phyloP scores from a whole-genome alignment of 2,329 filamentous ascomycete species.

The Alternaria postmessia region DNA sequence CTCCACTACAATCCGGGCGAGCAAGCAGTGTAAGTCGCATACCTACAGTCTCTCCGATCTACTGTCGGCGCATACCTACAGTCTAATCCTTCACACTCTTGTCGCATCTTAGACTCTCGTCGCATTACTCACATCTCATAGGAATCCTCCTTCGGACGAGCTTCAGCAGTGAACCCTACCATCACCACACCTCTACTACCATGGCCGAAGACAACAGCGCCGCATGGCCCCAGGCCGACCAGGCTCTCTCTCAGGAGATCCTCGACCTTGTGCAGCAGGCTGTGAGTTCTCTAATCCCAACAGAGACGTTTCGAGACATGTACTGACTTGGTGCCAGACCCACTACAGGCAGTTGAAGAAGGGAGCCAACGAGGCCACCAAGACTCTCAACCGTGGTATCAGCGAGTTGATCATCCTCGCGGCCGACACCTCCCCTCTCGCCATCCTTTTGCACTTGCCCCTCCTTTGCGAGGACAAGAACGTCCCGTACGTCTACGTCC shows the following conservation, averaged over 20 bases:
- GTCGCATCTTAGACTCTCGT: too few species aligned
- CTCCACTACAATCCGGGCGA: slow-evolving; percentile 33
- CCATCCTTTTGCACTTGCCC: slow-evolving; percentile 73
- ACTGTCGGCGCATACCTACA: neutral
- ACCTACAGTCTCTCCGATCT: neutral
- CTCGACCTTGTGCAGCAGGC: slow-evolving; percentile 51
- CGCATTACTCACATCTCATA: slow-evolving; percentile 3
- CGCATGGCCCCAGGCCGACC: slow-evolving; percentile 53
- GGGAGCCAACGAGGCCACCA: slow-evolving; percentile 72
- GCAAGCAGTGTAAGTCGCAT: slow-evolving; percentile 43
- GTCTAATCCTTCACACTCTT: neutral
- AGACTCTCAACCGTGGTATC: slow-evolving; percentile 90
- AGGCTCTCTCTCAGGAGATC: slow-evolving; percentile 58
- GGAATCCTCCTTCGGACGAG: slow-evolving; percentile 46
- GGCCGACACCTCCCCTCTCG: slow-evolving; percentile 85
- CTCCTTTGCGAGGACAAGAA: slow-evolving; percentile 88
- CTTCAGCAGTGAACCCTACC: slow-evolving; percentile 45
- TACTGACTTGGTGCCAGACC: neutral
- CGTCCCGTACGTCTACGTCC: slow-evolving; percentile 65
- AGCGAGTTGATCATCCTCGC: slow-evolving; percentile 83
- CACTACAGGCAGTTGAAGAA: slow-evolving; percentile 43
- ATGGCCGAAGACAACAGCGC: slow-evolving; percentile 46
- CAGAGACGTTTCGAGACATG: neutral
- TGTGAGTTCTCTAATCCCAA: neutral
- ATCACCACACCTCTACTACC: slow-evolving; percentile 5